A percentile compares a stretch with the other conserved stretches of the same genome.
Conservation (phyloP, 2,329 filamentous ascomycete species). For the Cladosporium sp. region DNA sequence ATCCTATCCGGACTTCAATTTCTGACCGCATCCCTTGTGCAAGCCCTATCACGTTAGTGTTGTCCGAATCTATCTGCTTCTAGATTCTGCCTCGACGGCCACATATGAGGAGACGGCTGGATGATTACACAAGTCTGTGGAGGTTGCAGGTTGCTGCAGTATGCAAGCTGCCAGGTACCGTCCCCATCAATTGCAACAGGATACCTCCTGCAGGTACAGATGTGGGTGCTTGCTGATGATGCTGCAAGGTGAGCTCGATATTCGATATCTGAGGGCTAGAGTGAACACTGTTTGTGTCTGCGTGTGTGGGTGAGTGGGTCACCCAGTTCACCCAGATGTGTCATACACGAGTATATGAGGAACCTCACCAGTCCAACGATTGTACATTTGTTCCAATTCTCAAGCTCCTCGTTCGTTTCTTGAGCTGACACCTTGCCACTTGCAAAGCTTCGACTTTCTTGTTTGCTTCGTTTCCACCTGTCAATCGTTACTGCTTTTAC, state of each 20-base stretch:
- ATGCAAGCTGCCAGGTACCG: conserved; percentile 15
- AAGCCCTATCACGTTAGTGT: conserved; percentile 10
- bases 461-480: not conserved
- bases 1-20: not conserved
- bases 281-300: not conserved
- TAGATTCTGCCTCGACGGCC: not conserved
- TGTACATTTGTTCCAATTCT: not conserved
- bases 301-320: not conserved
- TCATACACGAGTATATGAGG: conserved; percentile 4
- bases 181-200: not conserved
- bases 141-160: conserved; percentile 13
- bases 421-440: conserved; percentile 12
- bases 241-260: conserved; percentile 13
- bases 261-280: not conserved
- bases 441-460: conserved; percentile 14
- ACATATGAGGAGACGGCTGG: not conserved
- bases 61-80: not conserved
- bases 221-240: conserved; percentile 9
- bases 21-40: conserved; percentile 16
- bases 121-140: conserved; percentile 11
- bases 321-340: not conserved
- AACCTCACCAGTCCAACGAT: not conserved
- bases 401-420: conserved; percentile 4
- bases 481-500: conserved; percentile 7
- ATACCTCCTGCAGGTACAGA: conserved; percentile 12